A percentile compares a stretch with the other conserved stretches of the same genome.
These are phyloP conservation scores for Hygrophorus russula DNA, from an alignment of 768 basidiomycete species.

Conservation along the genomic window DNA sequence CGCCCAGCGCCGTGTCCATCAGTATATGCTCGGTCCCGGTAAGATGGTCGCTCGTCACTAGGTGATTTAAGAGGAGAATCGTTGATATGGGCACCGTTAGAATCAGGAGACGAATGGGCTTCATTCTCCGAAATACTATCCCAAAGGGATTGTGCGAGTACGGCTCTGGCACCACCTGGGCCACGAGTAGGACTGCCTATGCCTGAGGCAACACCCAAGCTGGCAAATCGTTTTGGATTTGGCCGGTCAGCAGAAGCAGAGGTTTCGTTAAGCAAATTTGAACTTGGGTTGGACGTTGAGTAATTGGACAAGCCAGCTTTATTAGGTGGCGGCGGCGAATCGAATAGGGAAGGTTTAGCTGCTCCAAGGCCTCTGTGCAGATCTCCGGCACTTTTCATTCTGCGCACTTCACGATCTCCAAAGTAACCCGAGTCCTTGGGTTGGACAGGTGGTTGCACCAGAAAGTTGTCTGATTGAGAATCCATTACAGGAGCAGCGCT, in stretches of 20 bases:
- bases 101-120: slow-evolving; percentile 10
- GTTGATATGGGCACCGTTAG: background rate
- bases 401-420: slow-evolving; percentile 54
- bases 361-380: slow-evolving; percentile 37
- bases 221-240: slow-evolving; percentile 50
- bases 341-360: slow-evolving; percentile 3
- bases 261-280: slow-evolving; percentile 41
- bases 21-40: slow-evolving; percentile 7
- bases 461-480: slow-evolving; percentile 11
- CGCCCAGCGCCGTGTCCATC: slow-evolving; percentile 14
- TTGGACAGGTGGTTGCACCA: slow-evolving; percentile 11
- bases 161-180: slow-evolving; percentile 24
- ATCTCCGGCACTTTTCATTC: slow-evolving; percentile 85
- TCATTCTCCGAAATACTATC: slow-evolving; percentile 32
- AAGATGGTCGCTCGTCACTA: slow-evolving; percentile 7
- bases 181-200: slow-evolving; percentile 26
- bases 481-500: slow-evolving; percentile 17
- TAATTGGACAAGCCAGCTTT: slow-evolving; percentile 28
- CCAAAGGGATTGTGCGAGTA: slow-evolving; percentile 39
- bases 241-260: slow-evolving; percentile 24
- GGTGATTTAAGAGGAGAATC: slow-evolving; percentile 3
- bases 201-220: slow-evolving; percentile 47
- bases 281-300: slow-evolving; percentile 55
- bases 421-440: slow-evolving; percentile 30
- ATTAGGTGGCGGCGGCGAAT: slow-evolving; percentile 7